Percentiles rank a stretch among this genome's conserved stretches.
phyloP scores from a whole-genome alignment of 805 yeast species.

The Wickerhamiella alocasiicola region DNA sequence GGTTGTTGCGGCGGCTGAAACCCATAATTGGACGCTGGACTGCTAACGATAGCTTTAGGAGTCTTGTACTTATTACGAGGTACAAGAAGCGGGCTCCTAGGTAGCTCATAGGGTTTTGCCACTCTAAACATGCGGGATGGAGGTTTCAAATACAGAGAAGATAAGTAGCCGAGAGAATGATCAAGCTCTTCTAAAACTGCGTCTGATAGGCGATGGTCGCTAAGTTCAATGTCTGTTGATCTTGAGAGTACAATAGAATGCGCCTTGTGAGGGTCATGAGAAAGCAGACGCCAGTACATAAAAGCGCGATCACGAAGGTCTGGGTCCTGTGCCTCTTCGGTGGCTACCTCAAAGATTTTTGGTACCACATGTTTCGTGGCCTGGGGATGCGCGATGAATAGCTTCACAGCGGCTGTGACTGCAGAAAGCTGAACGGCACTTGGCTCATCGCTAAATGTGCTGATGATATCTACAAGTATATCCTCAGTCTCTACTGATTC shows the following conservation, averaged over 20 bases:
- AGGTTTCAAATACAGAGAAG: constrained; percentile 75
- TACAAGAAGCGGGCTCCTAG: constrained; percentile 19
- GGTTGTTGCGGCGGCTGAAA: neutral
- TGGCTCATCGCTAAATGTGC: constrained; percentile 47
- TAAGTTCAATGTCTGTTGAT: constrained; percentile 46
- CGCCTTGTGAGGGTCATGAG: constrained; percentile 37
- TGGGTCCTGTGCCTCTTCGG: constrained; percentile 67
- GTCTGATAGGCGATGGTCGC: constrained; percentile 25
- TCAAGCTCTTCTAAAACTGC: constrained; percentile 67
- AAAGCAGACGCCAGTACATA: constrained; percentile 72
- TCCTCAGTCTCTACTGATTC: constrained; percentile 33
- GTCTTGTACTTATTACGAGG: constrained; percentile 17
- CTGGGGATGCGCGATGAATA: constrained; percentile 46
- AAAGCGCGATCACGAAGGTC: constrained; percentile 78
- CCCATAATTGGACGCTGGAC: too few relatives aligned
- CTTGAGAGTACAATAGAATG: constrained; percentile 45
- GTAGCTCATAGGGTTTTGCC: constrained; percentile 14
- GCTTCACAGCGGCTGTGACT: constrained; percentile 62
- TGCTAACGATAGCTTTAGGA: too few relatives aligned
- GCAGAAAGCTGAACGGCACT: constrained; percentile 61
- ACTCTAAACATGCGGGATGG: constrained; percentile 66
- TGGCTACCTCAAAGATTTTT: constrained; percentile 48
- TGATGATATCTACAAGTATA: constrained; percentile 33
- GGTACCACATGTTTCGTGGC: constrained; percentile 46
- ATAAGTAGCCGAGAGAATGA: constrained; percentile 66